Base-by-base conservation (phyloP, 106 monocot genomes). In the Hemerocallis citrina region DNA sequence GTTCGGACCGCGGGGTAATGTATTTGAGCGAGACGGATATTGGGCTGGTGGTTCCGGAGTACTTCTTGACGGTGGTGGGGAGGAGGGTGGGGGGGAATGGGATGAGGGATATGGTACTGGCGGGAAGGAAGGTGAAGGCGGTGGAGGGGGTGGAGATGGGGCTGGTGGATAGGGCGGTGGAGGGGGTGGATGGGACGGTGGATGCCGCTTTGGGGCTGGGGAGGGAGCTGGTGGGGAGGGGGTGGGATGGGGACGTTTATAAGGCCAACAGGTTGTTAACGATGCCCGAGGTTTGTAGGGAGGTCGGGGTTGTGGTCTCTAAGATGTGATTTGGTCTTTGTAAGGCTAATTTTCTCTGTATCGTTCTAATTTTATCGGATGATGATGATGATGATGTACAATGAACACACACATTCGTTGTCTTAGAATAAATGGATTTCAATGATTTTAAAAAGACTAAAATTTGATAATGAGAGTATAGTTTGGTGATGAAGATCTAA, bases 21-120 rank as follows among this genome's bases (percentile, higher is more conserved):
- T 92, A 88, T 88, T 76, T 92, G 88, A 92, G 88, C 77, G 92
- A 92, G 79, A 42, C 84, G 17, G 81, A 92, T 33, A 47, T 73
- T 9, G 87, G 84, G 15, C 5, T 83, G 4, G 72, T 72, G n/a
- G 52, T 92, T 28, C 69, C 73, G 23, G 60, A 68, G 11, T 88
- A 74, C 51, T 68, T 87, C 58, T 38, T 55, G 56, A 32, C 72
- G 33, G 16, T 84, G 44, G 21, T 88, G 13, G 16, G 16, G 30
- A 30, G 16, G 22, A 31, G 10, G 30, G 15, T 28, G 9, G 9
- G 31, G 7, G 12, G 30, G 54, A 1, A 0, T 6, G 29, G 22
- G 54, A 1, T 54, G 54, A 30, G 54, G 50, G 31, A 31, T 3
- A 31, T 22, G 12, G 28, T 54, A 14, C 31, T 54, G 54, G 54